Conservation (phyloP, 306 rosid genomes). For the Malus orientalis region DNA sequence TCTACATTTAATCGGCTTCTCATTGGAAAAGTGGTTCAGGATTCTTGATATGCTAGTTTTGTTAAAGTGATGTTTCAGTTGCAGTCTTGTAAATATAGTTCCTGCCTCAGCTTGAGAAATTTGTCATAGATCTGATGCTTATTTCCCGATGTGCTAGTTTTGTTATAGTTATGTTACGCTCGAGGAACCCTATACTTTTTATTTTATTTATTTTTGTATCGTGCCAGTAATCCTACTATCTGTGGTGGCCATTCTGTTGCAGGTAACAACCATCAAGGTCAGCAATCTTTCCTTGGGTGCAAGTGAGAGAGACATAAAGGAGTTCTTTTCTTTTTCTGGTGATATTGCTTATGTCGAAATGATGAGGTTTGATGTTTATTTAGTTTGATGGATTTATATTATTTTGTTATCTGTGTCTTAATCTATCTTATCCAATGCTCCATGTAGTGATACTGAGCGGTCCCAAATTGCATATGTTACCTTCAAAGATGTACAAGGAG, state of each 20-base stretch:
- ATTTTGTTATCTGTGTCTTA: neutral
- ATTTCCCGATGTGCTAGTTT: too few relatives aligned
- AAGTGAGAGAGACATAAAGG: conserved; percentile 75
- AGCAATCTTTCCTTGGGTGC: conserved; percentile 89
- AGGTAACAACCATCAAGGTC: conserved; percentile 73
- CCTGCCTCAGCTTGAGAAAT: neutral
- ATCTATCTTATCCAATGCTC: conserved; percentile 11
- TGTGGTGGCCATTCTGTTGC: neutral
- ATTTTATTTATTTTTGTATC: neutral
- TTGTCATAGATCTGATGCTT: neutral
- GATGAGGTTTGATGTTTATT: conserved; percentile 40
- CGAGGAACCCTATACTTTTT: neutral
- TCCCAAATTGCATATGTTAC: conserved; percentile 88
- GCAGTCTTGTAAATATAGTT: neutral
- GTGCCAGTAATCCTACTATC: neutral
- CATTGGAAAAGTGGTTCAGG: neutral
- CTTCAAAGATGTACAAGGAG: conserved; percentile 84
- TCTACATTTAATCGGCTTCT: too few relatives aligned
- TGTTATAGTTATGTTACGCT: neutral
- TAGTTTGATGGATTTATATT: neutral
- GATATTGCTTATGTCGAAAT: conserved; percentile 82
- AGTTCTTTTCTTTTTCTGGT: conserved; percentile 94
- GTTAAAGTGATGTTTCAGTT: neutral
- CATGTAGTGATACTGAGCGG: conserved; percentile 73
- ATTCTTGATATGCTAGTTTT: neutral